Evolutionary conservation across 1,139 yeast genomes (phyloP).

Genomic region (Pneumocystis murina): DNA sequence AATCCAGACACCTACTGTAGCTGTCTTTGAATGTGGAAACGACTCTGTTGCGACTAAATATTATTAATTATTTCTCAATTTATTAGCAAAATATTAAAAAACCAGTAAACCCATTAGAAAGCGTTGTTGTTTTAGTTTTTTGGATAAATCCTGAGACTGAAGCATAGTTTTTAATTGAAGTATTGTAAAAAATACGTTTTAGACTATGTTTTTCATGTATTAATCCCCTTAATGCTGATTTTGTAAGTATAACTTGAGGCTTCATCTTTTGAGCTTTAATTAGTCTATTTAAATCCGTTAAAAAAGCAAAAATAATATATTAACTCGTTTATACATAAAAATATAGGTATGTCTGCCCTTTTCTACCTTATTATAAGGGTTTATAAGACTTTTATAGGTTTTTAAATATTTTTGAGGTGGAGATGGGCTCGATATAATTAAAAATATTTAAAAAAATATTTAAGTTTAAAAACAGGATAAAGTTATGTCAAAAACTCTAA

Average conservation of each 20-base stretch:
- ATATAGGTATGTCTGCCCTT: neutral
- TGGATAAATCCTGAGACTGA: constrained; percentile 19
- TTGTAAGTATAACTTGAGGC: neutral
- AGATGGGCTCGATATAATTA: neutral
- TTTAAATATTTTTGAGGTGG: neutral
- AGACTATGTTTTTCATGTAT: neutral
- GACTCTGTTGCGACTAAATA: constrained; percentile 54
- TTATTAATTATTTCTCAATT: neutral
- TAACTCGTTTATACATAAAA: neutral
- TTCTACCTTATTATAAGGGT: neutral
- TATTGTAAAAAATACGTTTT: too few relatives aligned
- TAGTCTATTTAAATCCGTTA: neutral
- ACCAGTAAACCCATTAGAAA: constrained; percentile 79
- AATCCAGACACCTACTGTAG: constrained; percentile 94
- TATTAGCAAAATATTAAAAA: neutral
- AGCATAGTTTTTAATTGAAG: neutral
- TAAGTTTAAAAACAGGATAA: neutral
- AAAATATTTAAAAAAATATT: neutral
- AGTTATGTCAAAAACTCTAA: neutral
- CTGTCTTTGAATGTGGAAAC: constrained; percentile 79
- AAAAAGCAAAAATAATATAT: neutral
- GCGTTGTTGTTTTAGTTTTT: constrained; percentile 43
- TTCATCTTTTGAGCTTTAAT: neutral
- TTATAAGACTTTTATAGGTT: too few relatives aligned
- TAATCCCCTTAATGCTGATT: neutral